Percentiles rank a stretch among this genome's conserved stretches.
These are phyloP conservation scores for Clonostachys solani DNA, from an alignment of 2,329 filamentous ascomycete genomes.

Conservation along the genomic window DNA sequence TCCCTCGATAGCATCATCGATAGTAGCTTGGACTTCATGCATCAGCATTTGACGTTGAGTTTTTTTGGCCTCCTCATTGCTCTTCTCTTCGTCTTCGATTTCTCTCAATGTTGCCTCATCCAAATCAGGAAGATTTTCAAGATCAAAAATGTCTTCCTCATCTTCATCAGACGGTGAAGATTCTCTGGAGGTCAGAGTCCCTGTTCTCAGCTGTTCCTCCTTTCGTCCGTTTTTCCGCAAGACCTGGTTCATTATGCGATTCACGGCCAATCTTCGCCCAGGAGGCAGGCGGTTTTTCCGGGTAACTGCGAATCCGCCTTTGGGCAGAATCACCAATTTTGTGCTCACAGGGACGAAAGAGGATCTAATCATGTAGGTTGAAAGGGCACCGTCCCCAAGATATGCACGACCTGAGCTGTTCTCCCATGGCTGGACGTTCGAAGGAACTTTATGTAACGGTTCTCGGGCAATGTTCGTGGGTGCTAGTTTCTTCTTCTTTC, in stretches of 20 bases:
- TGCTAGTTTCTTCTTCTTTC: too few relatives aligned
- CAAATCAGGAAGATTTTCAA: constrained; percentile 18
- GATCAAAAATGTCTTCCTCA: constrained; percentile 37
- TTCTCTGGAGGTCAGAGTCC: constrained; percentile 1
- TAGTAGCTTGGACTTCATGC: constrained; percentile 35
- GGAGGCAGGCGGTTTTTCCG: constrained; percentile 22
- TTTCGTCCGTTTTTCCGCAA: constrained; percentile 20
- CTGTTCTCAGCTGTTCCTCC: constrained; percentile 5
- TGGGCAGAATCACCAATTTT: constrained; percentile 9
- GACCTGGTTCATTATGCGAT: constrained; percentile 32
- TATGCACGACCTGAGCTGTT: constrained; percentile 17
- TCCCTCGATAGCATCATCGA: constrained; percentile 48
- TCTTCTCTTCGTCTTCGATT: constrained; percentile 51
- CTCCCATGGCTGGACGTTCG: background rate
- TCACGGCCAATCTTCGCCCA: constrained; percentile 38
- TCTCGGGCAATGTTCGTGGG: too few relatives aligned
- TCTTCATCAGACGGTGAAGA: constrained; percentile 2
- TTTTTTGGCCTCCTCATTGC: constrained; percentile 12
- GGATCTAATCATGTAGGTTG: constrained; percentile 12
- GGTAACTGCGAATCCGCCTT: constrained; percentile 17
- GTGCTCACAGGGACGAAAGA: constrained; percentile 11
- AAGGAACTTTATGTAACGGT: too few relatives aligned
- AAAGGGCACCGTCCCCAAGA: constrained; percentile 25
- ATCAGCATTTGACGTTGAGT: background rate
- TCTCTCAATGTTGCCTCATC: constrained; percentile 58